Conservation (phyloP, 2,329 filamentous ascomycete species). For the Penicillium fuscoglaucum region DNA sequence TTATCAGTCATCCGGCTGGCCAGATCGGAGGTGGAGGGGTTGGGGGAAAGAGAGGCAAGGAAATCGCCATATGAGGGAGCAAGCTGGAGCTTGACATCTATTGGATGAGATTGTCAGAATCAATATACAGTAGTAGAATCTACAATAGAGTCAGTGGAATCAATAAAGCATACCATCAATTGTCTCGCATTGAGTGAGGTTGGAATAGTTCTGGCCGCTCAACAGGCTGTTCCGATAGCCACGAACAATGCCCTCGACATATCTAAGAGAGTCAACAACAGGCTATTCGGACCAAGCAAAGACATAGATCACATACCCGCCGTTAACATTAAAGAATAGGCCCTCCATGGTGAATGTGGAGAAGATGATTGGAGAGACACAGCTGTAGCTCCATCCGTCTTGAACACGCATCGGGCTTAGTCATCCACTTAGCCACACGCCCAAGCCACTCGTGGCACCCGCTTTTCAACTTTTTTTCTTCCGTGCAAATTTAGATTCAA, state of each 20-base stretch:
- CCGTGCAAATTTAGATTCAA: constrained; percentile 39
- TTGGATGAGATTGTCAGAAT: constrained; percentile 7
- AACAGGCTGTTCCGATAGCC: constrained; percentile 94
- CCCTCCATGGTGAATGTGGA: constrained; percentile 69
- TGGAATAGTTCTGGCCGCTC: constrained; percentile 86
- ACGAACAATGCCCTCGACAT: constrained; percentile 94
- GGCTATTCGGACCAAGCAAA: background rate
- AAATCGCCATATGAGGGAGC: constrained; percentile 97
- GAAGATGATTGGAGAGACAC: constrained; percentile 21
- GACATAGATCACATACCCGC: constrained; percentile 64
- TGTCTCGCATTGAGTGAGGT: constrained; percentile 95
- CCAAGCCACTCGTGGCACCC: constrained; percentile 23
- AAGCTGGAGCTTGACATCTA: constrained; percentile 97
- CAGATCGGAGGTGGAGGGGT: constrained; percentile 92
- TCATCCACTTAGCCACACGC: constrained; percentile 36
- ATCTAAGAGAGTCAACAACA: constrained; percentile 56
- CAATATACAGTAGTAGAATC: background rate
- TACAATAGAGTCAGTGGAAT: background rate
- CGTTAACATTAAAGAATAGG: constrained; percentile 90
- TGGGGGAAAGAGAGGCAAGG: constrained; percentile 87
- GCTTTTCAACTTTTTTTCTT: constrained; percentile 40
- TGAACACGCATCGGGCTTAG: constrained; percentile 26
- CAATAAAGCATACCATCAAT: constrained; percentile 69
- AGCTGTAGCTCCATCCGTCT: constrained; percentile 24
- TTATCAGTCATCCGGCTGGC: constrained; percentile 97